Base-by-base conservation (phyloP, 164 flowering plant species). In the Annona cherimola region DNA sequence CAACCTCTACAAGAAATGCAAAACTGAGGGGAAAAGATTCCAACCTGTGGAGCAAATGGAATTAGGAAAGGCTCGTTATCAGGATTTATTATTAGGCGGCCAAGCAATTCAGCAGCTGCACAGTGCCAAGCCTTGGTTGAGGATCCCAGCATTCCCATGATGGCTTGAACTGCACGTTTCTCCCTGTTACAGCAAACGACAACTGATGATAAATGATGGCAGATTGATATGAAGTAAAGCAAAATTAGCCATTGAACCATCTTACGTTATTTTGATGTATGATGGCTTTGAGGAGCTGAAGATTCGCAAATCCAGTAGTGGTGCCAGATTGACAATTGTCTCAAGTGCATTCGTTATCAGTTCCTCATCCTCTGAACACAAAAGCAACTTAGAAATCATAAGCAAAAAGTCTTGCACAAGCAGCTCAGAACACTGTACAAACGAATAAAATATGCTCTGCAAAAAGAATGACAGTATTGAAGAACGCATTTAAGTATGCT, bases 251-350 rank as follows among this genome's bases (percentile, higher is more conserved):
- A 39, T 54, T 19, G 50, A 61, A 19, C 50, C 42, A 6, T 26
- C 84, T 84, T 83, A 93, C 99, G 87, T 89, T 74, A 96, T 88
- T 76, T 90, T 88, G 76, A 96, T 88, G 76, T 69, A 91, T 3
- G 99, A 96, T 44, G 93, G 91, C 79, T 90, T 96, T 55, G 91
- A 81, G 69, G 98, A 96, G 84, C 97, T 89, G 74, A 96, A 96
- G 67, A 93, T 96, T 57, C 96, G 86, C 73, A 93, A 90, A 82
- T 96, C 97, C 75, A 96, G 84, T 80, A 90, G 73, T 61, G 96
- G 97, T 41, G 89, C 97, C 78, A 96, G 76, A 77, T 96, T 96
- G 59, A 93, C 97, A 71, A 93, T 82, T 57, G 96, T 93, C 85
- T 96, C 99, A 35, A 95, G 91, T 71, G 90, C 84, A 84, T 96